Evolutionary conservation across 2,329 filamentous ascomycete species (phyloP), one percentile per base, ranked within the genome.

Genomic region (Macroventuria anomochaeta): DNA sequence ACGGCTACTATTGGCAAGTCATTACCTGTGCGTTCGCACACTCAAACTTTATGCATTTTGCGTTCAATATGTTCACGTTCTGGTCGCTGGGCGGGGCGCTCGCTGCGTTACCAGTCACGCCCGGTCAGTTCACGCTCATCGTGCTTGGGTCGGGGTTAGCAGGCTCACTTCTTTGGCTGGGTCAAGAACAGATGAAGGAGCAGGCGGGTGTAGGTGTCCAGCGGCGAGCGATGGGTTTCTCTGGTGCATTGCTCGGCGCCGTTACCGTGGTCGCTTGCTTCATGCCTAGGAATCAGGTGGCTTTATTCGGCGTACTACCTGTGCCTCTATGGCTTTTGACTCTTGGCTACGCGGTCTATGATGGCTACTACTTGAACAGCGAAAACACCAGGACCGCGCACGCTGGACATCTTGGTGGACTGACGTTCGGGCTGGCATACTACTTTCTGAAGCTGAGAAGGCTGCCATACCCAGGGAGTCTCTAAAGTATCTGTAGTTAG

Each of bases 381-480:
- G 38, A 57, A 4, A 63, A 53, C 8, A 68, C 61, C 15, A 53
- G 42, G 5, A 57, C 74, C 7, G 77, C 65, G 4, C 79, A 81
- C 67, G 67, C 73, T 15, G 79, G 77, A 7, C 79, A 81, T 70
- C 48, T 81, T 12, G 79, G 79, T 5, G 79, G 79, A 0, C 46
- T 71, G 17, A 65, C 65, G 0, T 79, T 77, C 60, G 79, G 79
- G 0, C 43, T 65, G 12, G 34, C 60, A 15, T 74, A 73, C 44
- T 74, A 68, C 43, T 39, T 72, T 26, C 34, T 54, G 6, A 54
- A 39, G 40, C 13, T 54, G 29, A 47, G 51, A 11, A 15, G 29
- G n/a, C 23, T 54, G 39, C 26, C 15, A 13, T 31, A 31, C 11
- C 51, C 51, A 11, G 51, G 51, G 2, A 54, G 51, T 34, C 18